Evolutionary conservation across 2,329 filamentous ascomycete genomes (phyloP), one percentile per base, ranked within the genome.

Genomic region (Thermothelomyces thermophilus): DNA sequence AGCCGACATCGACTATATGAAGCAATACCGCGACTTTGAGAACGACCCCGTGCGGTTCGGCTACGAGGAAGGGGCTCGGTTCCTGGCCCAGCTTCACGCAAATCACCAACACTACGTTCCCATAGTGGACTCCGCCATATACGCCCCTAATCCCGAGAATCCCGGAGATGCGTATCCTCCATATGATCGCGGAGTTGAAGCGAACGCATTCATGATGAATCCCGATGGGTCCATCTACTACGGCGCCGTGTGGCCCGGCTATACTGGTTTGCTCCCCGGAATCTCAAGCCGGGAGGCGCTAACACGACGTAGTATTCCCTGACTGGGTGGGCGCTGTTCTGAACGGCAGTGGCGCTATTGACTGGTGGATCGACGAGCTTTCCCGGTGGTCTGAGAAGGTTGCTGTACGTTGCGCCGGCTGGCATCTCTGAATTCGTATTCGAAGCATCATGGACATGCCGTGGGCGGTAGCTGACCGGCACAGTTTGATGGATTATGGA

Each of bases 1-100:
- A 79, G 82, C 79, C 14, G 83, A 87, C 56, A 86, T 86, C 48
- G 82, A 86, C 61, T 86, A 86, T 66, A 86, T 86, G 82, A 74
- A 79, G 73, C 58, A 64, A 30, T 80, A 81, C 46, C 68, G 79
- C 30, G 73, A 84, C 56, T 85, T 85, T 62, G 82, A 80, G 2
- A 74, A 79, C 19, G 82, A 86, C 55, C 72, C 74, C 2, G 66
- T 69, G 3, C 71, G 73, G n/a, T 86, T 78, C 62, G 68, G 75
- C 2, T 71, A 84, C 49, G 58, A 70, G 0, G 73, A 80, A 58
- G 79, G 86, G 60, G 75, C 73, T 19, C 68, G 81, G 56, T 72
- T 89, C 39, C 73, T 86, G 2, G 66, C 70, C 1, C 74, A 76
- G 17, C 73, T 90, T 2, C 85, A 87, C 60, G 66, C 70, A 8